Base-by-base conservation (phyloP, 805 yeast species). In the Ogataea pignaliae region DNA sequence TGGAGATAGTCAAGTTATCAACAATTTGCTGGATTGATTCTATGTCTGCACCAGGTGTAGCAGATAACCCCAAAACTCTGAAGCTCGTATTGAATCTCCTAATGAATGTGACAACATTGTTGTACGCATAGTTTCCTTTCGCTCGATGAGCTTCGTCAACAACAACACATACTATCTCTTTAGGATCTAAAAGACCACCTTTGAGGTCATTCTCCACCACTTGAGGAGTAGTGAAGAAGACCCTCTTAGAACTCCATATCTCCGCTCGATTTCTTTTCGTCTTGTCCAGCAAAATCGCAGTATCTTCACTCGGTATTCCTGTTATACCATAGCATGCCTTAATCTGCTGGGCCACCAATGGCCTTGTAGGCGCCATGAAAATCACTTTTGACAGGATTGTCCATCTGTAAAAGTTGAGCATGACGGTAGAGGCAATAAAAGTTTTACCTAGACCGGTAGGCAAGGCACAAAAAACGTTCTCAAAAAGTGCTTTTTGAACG, bases 381-480 rank as follows among this genome's bases (percentile, higher is more conserved):
- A 95, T 78, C 52, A 93, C 79, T 57, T 90, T 93, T 2, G 88
- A 80, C 4, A 66, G 61, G 13, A 76, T 76, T 16, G 90, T 85
- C 99, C 99, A 93, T 39, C 95, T 67, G 53, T 77, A 81, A 65
- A 76, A 93, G 60, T 93, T 93, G 44, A 89, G 71, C 89, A 93
- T 93, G 17, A 91, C 91, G 0, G 96, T 84, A 32, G 95, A 82
- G 1, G 99, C 98, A 57, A 93, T 89, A 51, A 93, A 88, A 0
- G 99, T 93, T 66, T 93, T 93, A 34, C 99, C 99, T 61, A 90
- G 71, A 52, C 99, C 99, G 0, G 99, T 93, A 1, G 99, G 99
- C 13, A 93, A 76, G 0, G 97, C 95, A 59, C 95, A 91, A 18
- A 93, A 68, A 3, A 84, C 61, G 57, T 93, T 93, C 48, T 81